Conservation (phyloP, 768 basidiomycete species). For the Guyanaporus albipodus region DNA sequence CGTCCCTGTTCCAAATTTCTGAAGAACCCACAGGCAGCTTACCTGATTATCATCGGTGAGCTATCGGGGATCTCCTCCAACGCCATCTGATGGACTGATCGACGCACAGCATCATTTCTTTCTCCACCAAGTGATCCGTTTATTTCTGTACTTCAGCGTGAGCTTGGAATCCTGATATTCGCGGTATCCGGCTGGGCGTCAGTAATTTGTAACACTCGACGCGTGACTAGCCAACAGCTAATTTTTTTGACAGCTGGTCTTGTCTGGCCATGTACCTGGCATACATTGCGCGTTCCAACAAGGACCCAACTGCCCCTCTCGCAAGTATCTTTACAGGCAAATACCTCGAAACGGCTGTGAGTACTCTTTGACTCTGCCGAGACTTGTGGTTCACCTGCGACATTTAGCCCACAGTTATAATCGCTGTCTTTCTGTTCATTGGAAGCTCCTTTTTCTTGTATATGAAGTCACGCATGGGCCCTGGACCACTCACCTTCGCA, state of each 20-base stretch:
- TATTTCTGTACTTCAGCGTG: constrained; percentile 63
- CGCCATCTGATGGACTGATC: not conserved
- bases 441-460: constrained; percentile 38
- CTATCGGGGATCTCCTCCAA: not conserved
- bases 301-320: constrained; percentile 36
- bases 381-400: not conserved
- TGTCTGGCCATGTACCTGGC: constrained; percentile 65
- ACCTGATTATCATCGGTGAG: constrained; percentile 60
- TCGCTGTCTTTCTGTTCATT: constrained; percentile 53
- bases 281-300: constrained; percentile 47
- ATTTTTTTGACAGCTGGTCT: constrained; percentile 47
- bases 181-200: constrained; percentile 56
- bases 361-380: not conserved
- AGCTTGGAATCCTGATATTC: constrained; percentile 50
- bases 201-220: constrained; percentile 22
- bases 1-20: not conserved
- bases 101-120: constrained; percentile 49
- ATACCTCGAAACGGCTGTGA: constrained; percentile 51
- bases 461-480: constrained; percentile 54
- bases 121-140: constrained; percentile 69
- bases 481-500: constrained; percentile 59
- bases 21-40: constrained; percentile 46
- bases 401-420: constrained; percentile 38
- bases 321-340: constrained; percentile 43
- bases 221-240: not conserved